phyloP scores from a whole-genome alignment of 108 stramenopile genomes.

The Stephanodiscus triporus region DNA sequence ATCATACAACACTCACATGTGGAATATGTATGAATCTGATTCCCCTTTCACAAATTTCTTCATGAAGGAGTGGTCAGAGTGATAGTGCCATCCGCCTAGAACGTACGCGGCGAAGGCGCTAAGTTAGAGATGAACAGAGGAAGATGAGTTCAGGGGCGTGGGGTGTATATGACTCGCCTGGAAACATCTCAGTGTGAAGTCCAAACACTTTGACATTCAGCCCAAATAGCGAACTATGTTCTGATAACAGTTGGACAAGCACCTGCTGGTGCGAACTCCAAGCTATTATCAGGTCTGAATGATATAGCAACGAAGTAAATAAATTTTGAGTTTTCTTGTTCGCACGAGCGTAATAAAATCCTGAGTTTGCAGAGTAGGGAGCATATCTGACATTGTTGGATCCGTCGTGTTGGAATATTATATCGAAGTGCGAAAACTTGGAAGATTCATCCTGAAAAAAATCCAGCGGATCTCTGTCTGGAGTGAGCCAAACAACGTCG shows the following conservation, averaged over 20 bases:
- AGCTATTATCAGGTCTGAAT: slow-evolving; percentile 64
- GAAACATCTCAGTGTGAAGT: slow-evolving; percentile 64
- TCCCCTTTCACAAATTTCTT: slow-evolving; percentile 45
- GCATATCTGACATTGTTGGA: slow-evolving; percentile 61
- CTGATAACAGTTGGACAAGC: slow-evolving; percentile 61
- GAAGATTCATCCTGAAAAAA: slow-evolving; percentile 42
- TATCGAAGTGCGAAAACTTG: slow-evolving; percentile 47
- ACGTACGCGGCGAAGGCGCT: neutral
- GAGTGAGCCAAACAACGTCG: slow-evolving; percentile 49
- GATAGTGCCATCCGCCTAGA: slow-evolving; percentile 54
- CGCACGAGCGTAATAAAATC: slow-evolving; percentile 88
- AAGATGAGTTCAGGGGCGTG: neutral
- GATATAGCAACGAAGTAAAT: slow-evolving; percentile 60
- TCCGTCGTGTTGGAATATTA: slow-evolving; percentile 86
- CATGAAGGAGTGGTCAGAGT: slow-evolving; percentile 48
- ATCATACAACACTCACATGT: slow-evolving; percentile 41
- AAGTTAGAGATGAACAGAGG: neutral
- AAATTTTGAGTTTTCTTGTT: slow-evolving; percentile 71
- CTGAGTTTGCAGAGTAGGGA: slow-evolving; percentile 68
- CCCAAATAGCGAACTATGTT: slow-evolving; percentile 74
- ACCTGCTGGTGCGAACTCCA: slow-evolving; percentile 80
- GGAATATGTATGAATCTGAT: slow-evolving; percentile 49
- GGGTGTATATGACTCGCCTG: slow-evolving; percentile 16
- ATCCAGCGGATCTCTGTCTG: slow-evolving; percentile 20
- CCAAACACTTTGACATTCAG: slow-evolving; percentile 73